These are phyloP conservation scores for Aspergillus mulundensis DNA, from an alignment of 495 filamentous ascomycete species.

Conservation along the genomic window DNA sequence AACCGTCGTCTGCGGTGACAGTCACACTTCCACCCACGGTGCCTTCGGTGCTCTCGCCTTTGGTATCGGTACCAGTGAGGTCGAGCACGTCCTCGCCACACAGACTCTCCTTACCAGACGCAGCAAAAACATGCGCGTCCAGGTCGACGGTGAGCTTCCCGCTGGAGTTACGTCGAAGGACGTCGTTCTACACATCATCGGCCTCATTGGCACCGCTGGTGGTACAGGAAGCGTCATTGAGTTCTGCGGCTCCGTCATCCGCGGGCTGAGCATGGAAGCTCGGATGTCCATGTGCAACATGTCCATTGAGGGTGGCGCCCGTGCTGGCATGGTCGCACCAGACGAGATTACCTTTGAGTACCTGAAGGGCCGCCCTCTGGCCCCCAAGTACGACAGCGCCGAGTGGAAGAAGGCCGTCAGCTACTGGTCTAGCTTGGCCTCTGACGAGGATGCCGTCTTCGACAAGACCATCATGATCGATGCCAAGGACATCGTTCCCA, in stretches of 20 bases:
- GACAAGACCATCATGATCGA: constrained; percentile 85
- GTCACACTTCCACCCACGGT: constrained; percentile 95
- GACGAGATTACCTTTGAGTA: constrained; percentile 94
- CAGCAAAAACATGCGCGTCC: constrained; percentile 97
- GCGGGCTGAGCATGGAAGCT: constrained; percentile 88
- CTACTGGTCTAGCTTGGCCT: constrained; percentile 85
- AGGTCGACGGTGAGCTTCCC: constrained; percentile 87
- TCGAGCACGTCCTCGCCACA: constrained; percentile 96
- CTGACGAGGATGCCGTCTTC: constrained; percentile 80
- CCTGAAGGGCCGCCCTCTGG: constrained; percentile 82
- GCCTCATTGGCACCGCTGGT: constrained; percentile 90
- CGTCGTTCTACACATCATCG: constrained; percentile 90
- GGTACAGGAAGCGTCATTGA: constrained; percentile 94
- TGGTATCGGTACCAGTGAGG: constrained; percentile 96
- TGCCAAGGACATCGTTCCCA: constrained; percentile 87
- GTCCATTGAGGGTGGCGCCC: constrained; percentile 96
- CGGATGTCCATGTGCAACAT: constrained; percentile 99
- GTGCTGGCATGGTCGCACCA: constrained; percentile 95
- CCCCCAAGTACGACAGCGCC: constrained; percentile 73
- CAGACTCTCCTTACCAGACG: constrained; percentile 91
- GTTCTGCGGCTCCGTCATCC: constrained; percentile 91
- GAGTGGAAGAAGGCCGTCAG: constrained; percentile 88
- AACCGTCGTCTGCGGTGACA: constrained; percentile 96
- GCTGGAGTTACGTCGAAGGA: constrained; percentile 95
- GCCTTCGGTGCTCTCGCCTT: constrained; percentile 95